A percentile compares a stretch with the other conserved stretches of the same genome.
These are phyloP conservation scores for Umbellularia californica DNA, from an alignment of 164 flowering plant genomes.

Conservation along the genomic window DNA sequence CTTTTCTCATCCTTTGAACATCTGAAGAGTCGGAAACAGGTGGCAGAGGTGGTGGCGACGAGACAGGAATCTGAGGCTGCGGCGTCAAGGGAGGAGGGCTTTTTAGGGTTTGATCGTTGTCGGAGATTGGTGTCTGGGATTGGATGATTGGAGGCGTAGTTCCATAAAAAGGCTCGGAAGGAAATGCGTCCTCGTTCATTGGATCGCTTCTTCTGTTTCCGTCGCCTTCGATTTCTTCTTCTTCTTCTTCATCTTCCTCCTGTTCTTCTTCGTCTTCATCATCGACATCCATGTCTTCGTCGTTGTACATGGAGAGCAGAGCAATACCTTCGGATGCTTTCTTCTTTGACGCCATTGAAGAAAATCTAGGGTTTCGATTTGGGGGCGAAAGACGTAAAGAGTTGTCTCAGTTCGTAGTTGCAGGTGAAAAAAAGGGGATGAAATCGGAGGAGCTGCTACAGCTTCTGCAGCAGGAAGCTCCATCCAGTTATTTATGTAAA, in stretches of 20 bases:
- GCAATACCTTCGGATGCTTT: conserved; percentile 73
- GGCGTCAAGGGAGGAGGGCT: conserved; percentile 19
- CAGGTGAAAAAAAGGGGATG: not conserved
- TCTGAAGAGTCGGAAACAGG: conserved; percentile 8
- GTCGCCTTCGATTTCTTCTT: conserved; percentile 4
- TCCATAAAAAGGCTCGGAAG: conserved; percentile 18
- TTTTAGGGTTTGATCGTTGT: conserved; percentile 12
- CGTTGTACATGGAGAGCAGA: conserved; percentile 69
- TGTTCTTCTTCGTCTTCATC: conserved; percentile 23
- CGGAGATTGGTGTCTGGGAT: conserved; percentile 7
- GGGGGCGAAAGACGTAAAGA: too few relatives aligned
- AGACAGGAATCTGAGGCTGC: not conserved
- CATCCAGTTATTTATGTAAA: too few relatives aligned
- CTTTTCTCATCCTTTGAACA: conserved; percentile 21
- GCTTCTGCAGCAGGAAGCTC: too few relatives aligned
- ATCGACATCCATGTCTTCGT: conserved; percentile 64
- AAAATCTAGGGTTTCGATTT: not conserved
- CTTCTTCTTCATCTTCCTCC: conserved; percentile 14
- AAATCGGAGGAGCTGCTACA: too few relatives aligned
- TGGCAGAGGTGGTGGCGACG: conserved; percentile 10
- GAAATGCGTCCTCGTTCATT: conserved; percentile 1
- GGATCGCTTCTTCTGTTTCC: not conserved
- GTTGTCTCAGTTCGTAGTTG: not conserved
- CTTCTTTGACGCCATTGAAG: conserved; percentile 27
- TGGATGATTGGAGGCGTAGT: conserved; percentile 13